These are phyloP conservation scores for Salvia sclarea DNA, from an alignment of 305 asterid genomes.

Conservation along the genomic window DNA sequence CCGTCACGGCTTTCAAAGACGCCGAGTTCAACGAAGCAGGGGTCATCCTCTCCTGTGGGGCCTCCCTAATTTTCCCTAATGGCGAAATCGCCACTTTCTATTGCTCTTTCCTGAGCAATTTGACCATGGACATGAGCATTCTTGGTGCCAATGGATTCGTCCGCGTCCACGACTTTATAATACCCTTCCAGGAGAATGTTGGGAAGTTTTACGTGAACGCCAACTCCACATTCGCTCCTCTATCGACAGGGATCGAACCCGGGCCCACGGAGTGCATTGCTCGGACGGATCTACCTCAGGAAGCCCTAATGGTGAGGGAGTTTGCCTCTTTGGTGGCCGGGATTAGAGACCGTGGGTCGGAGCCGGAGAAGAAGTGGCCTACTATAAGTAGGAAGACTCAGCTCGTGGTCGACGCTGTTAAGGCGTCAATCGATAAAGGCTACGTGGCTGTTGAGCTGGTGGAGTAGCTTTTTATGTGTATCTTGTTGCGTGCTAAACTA, in stretches of 20 bases:
- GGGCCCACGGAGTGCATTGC: constrained; percentile 44
- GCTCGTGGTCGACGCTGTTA: constrained; percentile 61
- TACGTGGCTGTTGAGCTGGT: constrained; percentile 44
- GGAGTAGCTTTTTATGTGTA: constrained; percentile 29
- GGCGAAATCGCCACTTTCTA: constrained; percentile 52
- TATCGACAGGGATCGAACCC: constrained; percentile 39
- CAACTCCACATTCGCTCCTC: constrained; percentile 36
- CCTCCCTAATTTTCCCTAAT: constrained; percentile 38
- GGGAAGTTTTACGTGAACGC: constrained; percentile 41
- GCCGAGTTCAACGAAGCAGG: constrained; percentile 43
- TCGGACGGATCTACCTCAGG: constrained; percentile 61
- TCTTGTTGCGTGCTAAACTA: neutral
- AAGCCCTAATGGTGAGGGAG: constrained; percentile 69
- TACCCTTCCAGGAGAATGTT: constrained; percentile 52
- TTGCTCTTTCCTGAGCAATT: constrained; percentile 57
- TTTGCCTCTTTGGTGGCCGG: constrained; percentile 48
- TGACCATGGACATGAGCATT: constrained; percentile 52
- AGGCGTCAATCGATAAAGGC: constrained; percentile 58
- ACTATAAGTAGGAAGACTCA: constrained; percentile 67
- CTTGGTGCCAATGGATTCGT: constrained; percentile 59
- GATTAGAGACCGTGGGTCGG: constrained; percentile 38
- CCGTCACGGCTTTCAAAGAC: constrained; percentile 34
- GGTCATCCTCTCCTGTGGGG: constrained; percentile 41
- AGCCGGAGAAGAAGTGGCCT: constrained; percentile 58
- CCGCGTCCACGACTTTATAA: constrained; percentile 53